A percentile compares a stretch with the other conserved stretches of the same genome.
phyloP scores from a whole-genome alignment of 495 filamentous ascomycete species.

The Paragyromitra xinjiangensis region DNA sequence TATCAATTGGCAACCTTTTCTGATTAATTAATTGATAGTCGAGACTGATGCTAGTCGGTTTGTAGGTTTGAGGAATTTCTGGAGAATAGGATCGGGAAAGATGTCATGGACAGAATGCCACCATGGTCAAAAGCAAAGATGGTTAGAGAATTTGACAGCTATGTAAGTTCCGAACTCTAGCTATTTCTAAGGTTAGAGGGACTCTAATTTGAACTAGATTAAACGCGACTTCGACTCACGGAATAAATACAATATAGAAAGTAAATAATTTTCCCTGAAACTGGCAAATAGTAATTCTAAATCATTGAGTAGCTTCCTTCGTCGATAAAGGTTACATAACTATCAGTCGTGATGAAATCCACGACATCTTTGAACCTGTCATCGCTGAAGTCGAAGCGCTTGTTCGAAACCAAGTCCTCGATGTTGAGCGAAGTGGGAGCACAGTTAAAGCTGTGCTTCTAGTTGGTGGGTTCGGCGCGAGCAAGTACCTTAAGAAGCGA shows the following conservation, averaged over 20 bases:
- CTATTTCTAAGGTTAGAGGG: not conserved
- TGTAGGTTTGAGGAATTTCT: constrained; percentile 71
- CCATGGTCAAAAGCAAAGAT: constrained; percentile 31
- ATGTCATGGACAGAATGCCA: constrained; percentile 36
- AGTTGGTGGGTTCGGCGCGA: constrained; percentile 62
- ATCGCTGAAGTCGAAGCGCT: constrained; percentile 49
- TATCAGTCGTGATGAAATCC: constrained; percentile 55
- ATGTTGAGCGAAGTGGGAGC: constrained; percentile 18
- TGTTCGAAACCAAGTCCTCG: constrained; percentile 34
- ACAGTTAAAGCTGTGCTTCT: constrained; percentile 57
- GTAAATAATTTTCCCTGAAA: not conserved
- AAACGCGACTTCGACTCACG: constrained; percentile 43
- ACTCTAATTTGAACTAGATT: constrained; percentile 21
- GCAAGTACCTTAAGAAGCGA: constrained; percentile 49
- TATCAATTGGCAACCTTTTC: not conserved
- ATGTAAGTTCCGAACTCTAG: constrained; percentile 3
- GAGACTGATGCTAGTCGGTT: not conserved
- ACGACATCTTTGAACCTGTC: constrained; percentile 59
- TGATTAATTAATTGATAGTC: not conserved
- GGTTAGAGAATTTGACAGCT: constrained; percentile 51
- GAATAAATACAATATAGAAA: constrained; percentile 55
- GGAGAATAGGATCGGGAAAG: constrained; percentile 65
- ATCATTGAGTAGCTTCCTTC: not conserved
- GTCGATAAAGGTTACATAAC: constrained; percentile 38
- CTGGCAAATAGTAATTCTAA: not conserved